Percentiles rank a stretch among this genome's conserved stretches.
Evolutionary conservation across 1,284 basidiomycete species (phyloP).

Genomic region (Athelia sp.): DNA sequence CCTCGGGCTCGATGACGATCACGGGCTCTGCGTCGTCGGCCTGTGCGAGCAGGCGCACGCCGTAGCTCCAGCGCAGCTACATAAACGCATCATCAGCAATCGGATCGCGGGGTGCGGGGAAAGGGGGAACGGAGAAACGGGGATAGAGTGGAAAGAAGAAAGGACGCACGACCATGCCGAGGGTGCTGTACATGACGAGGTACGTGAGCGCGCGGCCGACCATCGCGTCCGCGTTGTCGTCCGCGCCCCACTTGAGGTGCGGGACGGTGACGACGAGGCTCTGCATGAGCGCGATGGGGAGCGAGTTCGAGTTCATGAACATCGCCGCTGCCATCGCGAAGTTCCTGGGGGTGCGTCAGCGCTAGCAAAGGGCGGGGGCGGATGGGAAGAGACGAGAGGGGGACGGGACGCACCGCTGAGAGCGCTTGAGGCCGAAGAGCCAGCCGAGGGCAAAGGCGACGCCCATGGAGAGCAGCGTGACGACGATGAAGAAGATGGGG

Average conservation of each 20-base stretch:
- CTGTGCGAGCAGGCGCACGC: conserved; percentile 71
- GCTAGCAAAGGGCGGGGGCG: conserved; percentile 3
- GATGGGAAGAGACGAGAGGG: neutral
- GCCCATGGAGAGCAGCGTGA: conserved; percentile 61
- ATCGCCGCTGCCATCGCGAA: conserved; percentile 83
- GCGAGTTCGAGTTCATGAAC: conserved; percentile 92
- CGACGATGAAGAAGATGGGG: conserved; percentile 75
- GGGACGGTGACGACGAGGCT: conserved; percentile 84
- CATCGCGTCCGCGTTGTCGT: conserved; percentile 85
- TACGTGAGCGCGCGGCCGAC: conserved; percentile 90
- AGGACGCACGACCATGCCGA: conserved; percentile 89
- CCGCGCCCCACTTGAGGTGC: conserved; percentile 76
- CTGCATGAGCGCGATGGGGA: conserved; percentile 91
- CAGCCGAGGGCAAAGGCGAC: conserved; percentile 47
- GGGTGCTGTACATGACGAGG: conserved; percentile 86
- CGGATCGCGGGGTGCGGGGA: too few relatives aligned
- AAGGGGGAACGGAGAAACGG: too few relatives aligned
- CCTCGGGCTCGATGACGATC: conserved; percentile 11
- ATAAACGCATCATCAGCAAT: too few relatives aligned
- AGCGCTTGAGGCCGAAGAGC: conserved; percentile 49
- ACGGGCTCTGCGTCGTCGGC: conserved; percentile 51
- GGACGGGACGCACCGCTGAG: conserved; percentile 46
- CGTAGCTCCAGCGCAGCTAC: conserved; percentile 89
- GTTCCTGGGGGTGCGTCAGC: conserved; percentile 38
- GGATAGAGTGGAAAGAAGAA: conserved; percentile 1